These are phyloP conservation scores for Phaeosphaeriaceae sp. DNA, from an alignment of 2,329 filamentous ascomycete genomes.

Conservation along the genomic window DNA sequence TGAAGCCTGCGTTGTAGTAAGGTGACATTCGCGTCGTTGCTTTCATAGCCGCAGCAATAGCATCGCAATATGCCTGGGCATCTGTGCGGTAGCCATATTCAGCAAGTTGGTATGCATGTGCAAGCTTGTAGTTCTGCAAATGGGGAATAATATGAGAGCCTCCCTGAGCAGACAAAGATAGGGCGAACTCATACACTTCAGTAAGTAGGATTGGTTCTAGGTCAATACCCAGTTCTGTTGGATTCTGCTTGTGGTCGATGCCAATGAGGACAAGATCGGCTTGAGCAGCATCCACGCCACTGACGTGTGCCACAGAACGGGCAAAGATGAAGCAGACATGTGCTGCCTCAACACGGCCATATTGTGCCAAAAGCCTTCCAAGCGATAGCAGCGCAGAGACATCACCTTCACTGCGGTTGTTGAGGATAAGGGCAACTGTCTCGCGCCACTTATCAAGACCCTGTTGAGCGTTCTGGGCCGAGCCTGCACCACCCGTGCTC, in stretches of 20 bases:
- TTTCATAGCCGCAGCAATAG: constrained; percentile 76
- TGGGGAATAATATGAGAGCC: constrained; percentile 72
- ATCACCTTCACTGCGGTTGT: constrained; percentile 85
- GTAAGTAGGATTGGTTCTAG: constrained; percentile 90
- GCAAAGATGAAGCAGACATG: constrained; percentile 95
- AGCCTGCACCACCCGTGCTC: constrained; percentile 66
- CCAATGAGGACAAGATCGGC: constrained; percentile 84
- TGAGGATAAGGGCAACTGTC: constrained; percentile 82
- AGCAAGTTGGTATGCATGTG: constrained; percentile 82
- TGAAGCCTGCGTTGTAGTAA: constrained; percentile 81
- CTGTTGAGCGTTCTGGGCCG: constrained; percentile 75
- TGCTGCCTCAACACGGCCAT: constrained; percentile 87
- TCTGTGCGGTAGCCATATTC: constrained; percentile 83
- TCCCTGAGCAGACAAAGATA: constrained; percentile 68
- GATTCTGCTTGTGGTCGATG: constrained; percentile 76
- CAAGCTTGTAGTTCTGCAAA: constrained; percentile 87
- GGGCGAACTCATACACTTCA: constrained; percentile 91
- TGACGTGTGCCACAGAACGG: constrained; percentile 71
- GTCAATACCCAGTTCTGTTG: constrained; percentile 77
- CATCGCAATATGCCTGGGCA: constrained; percentile 89
- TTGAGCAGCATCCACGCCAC: constrained; percentile 80
- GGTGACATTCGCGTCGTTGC: constrained; percentile 82
- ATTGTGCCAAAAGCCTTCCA: constrained; percentile 80
- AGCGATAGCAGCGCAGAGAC: constrained; percentile 77
- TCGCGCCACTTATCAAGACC: constrained; percentile 95